Evolutionary conservation across 306 rosid species (phyloP), one percentile per base, ranked within the genome.

Genomic region (Psophocarpus tetragonolobus): DNA sequence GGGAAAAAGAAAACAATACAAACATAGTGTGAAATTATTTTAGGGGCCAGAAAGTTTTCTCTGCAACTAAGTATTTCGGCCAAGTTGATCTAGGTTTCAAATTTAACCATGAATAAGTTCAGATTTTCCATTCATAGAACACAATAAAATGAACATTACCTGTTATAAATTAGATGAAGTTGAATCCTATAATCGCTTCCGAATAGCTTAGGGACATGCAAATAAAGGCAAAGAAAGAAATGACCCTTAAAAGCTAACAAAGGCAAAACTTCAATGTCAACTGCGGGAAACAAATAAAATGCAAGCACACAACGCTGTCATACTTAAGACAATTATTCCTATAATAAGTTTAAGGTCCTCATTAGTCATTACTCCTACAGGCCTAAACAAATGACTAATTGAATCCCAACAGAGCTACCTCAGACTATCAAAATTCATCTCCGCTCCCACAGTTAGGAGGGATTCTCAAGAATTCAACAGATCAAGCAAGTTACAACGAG

Each of bases 401-500:
- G 86, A 87, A 85, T 87, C 88, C 90, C 92, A 85, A 85, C 69
- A 56, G 47, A 50, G 76, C 91, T 91, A 91, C 77, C 82, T 81
- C 79, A 77, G 79, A 79, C 81, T 79, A 76, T 84, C 98, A 93
- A 93, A 93, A 93, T 89, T 91, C 97, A 83, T 84, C 85, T 88
- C 94, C 96, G 13, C 93, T 84, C 97, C 97, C 97, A 77, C 85
- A 77, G 78, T 80, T 74, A 77, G 97, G 97, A 89, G 94, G 90
- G 97, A 75, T 87, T 85, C 83, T 85, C 78, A 76, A 78, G 73
- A 74, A 74, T 69, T 86, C 87, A 64, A 87, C 86, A 87, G 81
- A 77, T 82, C 83, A 76, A 76, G 67, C 90, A 79, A 83, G 83
- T 83, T 85, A 89, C 84, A 86, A 83, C 6, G 57, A 70, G 80